Conservation (phyloP, 768 basidiomycete species). For the Podaxis sp. region DNA sequence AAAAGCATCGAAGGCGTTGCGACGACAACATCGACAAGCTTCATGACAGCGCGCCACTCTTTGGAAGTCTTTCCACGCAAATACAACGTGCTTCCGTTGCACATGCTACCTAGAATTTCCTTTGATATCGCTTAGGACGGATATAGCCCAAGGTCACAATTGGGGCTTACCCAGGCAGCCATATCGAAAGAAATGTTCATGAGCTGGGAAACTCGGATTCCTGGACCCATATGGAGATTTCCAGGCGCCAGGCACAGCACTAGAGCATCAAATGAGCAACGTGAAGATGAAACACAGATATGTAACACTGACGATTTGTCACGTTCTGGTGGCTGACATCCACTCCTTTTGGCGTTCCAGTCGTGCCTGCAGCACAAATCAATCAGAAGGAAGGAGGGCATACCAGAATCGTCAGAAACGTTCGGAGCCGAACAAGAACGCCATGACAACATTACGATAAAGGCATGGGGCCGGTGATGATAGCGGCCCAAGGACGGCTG, state of each 20-base stretch:
- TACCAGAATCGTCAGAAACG: no score
- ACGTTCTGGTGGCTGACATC: constrained; percentile 60
- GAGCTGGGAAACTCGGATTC: constrained; percentile 55
- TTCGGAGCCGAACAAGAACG: no score
- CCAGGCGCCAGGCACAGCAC: constrained; percentile 46
- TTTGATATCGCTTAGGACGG: constrained; percentile 30
- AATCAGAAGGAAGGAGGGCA: neutral
- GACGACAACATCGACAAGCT: constrained; percentile 53
- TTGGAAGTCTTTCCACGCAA: constrained; percentile 52
- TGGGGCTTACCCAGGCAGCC: constrained; percentile 52
- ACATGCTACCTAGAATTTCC: constrained; percentile 56
- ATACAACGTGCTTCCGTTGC: constrained; percentile 54
- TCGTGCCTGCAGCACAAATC: constrained; percentile 39
- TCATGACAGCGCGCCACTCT: constrained; percentile 53
- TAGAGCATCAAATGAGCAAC: constrained; percentile 29
- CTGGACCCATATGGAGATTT: constrained; percentile 59
- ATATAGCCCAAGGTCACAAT: neutral
- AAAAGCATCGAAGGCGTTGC: constrained; percentile 57
- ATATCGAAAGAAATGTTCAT: constrained; percentile 69
- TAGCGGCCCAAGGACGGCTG: no score
- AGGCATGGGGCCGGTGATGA: no score
- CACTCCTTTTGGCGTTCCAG: constrained; percentile 59
- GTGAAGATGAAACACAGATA: neutral
- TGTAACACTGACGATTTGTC: constrained; percentile 46
- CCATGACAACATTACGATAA: no score